Conservation (phyloP, 345 rosid genomes). For the Boechera stricta region DNA sequence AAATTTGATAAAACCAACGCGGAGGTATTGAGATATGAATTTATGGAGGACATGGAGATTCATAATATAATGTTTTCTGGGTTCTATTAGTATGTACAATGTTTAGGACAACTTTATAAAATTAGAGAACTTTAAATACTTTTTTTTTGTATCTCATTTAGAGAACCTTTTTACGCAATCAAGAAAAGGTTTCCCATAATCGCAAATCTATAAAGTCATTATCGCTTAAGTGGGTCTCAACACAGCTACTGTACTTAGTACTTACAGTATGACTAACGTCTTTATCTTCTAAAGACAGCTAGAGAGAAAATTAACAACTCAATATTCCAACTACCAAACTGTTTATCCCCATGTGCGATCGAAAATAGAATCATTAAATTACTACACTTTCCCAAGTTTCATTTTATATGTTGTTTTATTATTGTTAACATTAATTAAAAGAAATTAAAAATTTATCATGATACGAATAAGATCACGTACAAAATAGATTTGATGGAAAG, state of each 20-base stretch:
- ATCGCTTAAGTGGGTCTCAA: neutral
- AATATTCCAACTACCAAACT: conserved; percentile 15
- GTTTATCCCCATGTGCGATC: conserved; percentile 19
- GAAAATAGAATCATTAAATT: neutral
- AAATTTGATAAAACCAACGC: neutral
- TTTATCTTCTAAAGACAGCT: neutral
- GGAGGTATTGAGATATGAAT: neutral
- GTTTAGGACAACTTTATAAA: neutral
- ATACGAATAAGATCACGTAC: too few relatives aligned
- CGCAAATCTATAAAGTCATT: neutral
- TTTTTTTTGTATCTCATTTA: neutral
- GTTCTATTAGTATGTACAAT: neutral
- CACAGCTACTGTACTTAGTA: conserved; percentile 8
- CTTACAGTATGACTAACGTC: conserved; percentile 4
- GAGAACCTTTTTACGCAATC: neutral
- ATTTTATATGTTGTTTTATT: too few relatives aligned
- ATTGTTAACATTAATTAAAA: too few relatives aligned
- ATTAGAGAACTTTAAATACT: neutral
- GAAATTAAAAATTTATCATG: too few relatives aligned
- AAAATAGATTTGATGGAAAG: neutral
- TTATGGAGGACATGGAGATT: neutral
- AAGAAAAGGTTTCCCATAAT: conserved; percentile 6
- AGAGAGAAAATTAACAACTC: neutral
- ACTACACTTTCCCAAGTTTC: neutral
- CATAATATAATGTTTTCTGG: too few relatives aligned